Evolutionary conservation across 371 early-diverging fungal species (phyloP), one percentile per base, ranked within the genome.

Genomic region (Batkoa obscura): DNA sequence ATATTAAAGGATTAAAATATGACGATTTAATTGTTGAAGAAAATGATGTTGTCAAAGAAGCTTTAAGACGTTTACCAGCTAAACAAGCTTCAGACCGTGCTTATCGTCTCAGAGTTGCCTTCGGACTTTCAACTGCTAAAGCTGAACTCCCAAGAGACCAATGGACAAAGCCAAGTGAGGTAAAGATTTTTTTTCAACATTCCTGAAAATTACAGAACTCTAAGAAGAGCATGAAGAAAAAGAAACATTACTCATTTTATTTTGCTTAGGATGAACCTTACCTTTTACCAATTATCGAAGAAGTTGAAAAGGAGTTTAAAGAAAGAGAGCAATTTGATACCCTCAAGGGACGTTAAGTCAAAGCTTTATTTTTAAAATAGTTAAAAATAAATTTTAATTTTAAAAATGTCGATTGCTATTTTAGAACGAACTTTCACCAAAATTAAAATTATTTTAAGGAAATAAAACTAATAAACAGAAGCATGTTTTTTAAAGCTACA

Each of bases 21-120:
- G 96, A 96, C 73, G 96, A 96, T 68, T 67, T 94, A 58, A 69
- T 92, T 68, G 75, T 79, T 49, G 91, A 90, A 57, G 94, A 96
- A 67, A 80, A 72, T 52, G 79, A 77, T 23, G 65, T 87, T 41
- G 83, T 87, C 43, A 74, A 81, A 65, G 88, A 89, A 68, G 96
- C 96, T 33, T 67, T 96, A 54, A 73, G 81, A 60, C 84, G 96
- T 46, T 74, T 96, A 34, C 77, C 84, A 35, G 79, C 75, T 41
- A 66, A 78, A 35, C 88, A 81, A 59, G 69, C 68, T 34, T 76
- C 79, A 62, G 83, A 74, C 55, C 84, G 95, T 65, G 72, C 76
- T 57, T 90, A 79, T 72, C 88, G 96, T 62, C 74, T 84, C 65
- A 78, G 83, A 62, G 70, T 80, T 48, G 94, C 93, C 23, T 75